phyloP scores from a whole-genome alignment of 2,329 filamentous ascomycete species.

The Colletotrichum spaethianum region DNA sequence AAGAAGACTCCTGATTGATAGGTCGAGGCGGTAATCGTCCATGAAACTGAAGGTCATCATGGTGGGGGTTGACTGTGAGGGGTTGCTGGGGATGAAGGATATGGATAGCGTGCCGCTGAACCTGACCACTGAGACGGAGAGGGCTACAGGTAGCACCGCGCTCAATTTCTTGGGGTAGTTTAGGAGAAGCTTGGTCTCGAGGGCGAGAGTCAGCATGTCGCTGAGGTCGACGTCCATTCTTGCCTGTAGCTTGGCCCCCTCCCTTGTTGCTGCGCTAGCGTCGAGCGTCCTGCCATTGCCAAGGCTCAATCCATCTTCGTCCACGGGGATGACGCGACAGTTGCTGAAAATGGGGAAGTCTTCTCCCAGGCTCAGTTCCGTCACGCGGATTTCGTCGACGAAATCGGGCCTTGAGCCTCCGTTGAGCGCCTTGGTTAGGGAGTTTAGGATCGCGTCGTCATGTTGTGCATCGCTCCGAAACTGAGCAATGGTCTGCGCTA shows the following conservation, averaged over 20 bases:
- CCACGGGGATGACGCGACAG: slow-evolving; percentile 92
- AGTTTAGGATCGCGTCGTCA: slow-evolving; percentile 89
- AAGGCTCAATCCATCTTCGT: slow-evolving; percentile 79
- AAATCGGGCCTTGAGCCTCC: slow-evolving; percentile 90
- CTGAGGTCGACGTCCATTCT: slow-evolving; percentile 97
- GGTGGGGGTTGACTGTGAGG: slow-evolving; percentile 79
- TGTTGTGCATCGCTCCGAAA: slow-evolving; percentile 93
- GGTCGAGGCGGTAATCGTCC: slow-evolving; percentile 88
- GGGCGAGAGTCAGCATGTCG: slow-evolving; percentile 93
- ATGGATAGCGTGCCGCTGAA: slow-evolving; percentile 96
- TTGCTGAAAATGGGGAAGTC: slow-evolving; percentile 99
- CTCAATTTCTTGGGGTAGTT: slow-evolving; percentile 95
- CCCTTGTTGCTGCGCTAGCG: slow-evolving; percentile 65
- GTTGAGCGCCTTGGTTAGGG: slow-evolving; percentile 88
- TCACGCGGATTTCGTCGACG: slow-evolving; percentile 92
- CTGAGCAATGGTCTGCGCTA: slow-evolving; percentile 97
- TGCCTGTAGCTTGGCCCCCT: slow-evolving; percentile 87
- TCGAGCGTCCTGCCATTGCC: slow-evolving; percentile 66
- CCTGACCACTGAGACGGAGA: slow-evolving; percentile 91
- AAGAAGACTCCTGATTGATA: slow-evolving; percentile 84
- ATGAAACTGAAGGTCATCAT: slow-evolving; percentile 96
- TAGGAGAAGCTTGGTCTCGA: slow-evolving; percentile 93
- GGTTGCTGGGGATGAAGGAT: slow-evolving; percentile 87
- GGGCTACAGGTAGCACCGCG: slow-evolving; percentile 90
- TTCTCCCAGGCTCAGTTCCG: slow-evolving; percentile 93